Conservation (phyloP, 768 basidiomycete genomes). For the Hebeloma cylindrosporum region DNA sequence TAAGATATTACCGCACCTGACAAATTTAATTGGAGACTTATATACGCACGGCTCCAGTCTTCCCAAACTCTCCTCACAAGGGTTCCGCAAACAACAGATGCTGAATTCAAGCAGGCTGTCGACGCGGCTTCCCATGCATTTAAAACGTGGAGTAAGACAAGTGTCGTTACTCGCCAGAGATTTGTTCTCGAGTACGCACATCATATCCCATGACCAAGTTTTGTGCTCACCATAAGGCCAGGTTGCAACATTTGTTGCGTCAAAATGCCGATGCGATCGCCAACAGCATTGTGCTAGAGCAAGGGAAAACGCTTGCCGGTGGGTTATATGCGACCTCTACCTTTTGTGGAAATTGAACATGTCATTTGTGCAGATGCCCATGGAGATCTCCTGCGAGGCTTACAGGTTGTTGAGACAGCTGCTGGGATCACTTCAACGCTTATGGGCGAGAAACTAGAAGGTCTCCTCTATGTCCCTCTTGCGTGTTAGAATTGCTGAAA, state of each 20-base stretch:
- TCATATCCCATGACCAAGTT: not conserved
- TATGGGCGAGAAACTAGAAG: constrained; percentile 92
- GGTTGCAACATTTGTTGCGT: constrained; percentile 85
- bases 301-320: constrained; percentile 93
- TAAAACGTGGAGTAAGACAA: constrained; percentile 86
- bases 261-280: constrained; percentile 86
- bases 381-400: constrained; percentile 89
- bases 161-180: constrained; percentile 81
- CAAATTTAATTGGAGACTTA: not conserved
- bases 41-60: too few species aligned
- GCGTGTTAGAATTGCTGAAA: not conserved
- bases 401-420: constrained; percentile 86
- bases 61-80: constrained; percentile 88
- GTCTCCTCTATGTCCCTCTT: constrained; percentile 37
- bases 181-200: constrained; percentile 79
- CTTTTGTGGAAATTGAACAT: not conserved
- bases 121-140: constrained; percentile 82
- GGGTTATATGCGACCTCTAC: constrained; percentile 12
- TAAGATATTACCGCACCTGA: constrained; percentile 34
- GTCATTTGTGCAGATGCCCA: constrained; percentile 70
- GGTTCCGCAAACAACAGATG: constrained; percentile 83
- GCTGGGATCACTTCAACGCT: constrained; percentile 79
- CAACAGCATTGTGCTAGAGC: constrained; percentile 87
- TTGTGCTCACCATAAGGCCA: constrained; percentile 29
- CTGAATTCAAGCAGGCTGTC: constrained; percentile 83